phyloP scores from a whole-genome alignment of 495 filamentous ascomycete species.

The Xylaria telfairii region DNA sequence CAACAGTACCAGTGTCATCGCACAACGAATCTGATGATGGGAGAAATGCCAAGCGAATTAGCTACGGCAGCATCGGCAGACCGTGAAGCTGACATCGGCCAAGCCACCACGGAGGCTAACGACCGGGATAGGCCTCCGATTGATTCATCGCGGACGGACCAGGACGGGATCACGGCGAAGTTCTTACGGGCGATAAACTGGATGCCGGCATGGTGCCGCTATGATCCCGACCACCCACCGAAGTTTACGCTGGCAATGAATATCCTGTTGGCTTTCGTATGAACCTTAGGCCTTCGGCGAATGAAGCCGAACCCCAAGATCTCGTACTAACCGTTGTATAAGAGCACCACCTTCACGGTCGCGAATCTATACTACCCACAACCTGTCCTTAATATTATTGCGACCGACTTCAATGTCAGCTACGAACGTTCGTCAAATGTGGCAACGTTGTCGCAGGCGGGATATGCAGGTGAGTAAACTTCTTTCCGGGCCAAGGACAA shows the following conservation, averaged over 20 bases:
- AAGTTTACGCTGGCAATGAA: conserved; percentile 39
- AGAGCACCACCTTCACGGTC: conserved; percentile 58
- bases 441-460: conserved; percentile 78
- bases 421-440: conserved; percentile 61
- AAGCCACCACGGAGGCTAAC: neutral
- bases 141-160: neutral
- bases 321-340: conserved; percentile 20
- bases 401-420: conserved; percentile 65
- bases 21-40: neutral
- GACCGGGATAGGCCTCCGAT: neutral
- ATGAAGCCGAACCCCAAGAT: neutral
- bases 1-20: neutral
- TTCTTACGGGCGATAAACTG: conserved; percentile 31
- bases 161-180: conserved; percentile 10
- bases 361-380: conserved; percentile 81
- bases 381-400: conserved; percentile 72
- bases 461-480: conserved; percentile 60
- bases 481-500: neutral
- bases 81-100: neutral
- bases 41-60: neutral
- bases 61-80: neutral
- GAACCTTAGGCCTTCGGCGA: neutral
- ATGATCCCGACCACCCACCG: conserved; percentile 38
- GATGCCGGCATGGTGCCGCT: conserved; percentile 42
- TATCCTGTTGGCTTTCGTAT: conserved; percentile 40